Percentiles rank a stretch among this genome's conserved stretches.
phyloP scores from a whole-genome alignment of 306 rosid genomes.

The Pterocarpus santalinus region DNA sequence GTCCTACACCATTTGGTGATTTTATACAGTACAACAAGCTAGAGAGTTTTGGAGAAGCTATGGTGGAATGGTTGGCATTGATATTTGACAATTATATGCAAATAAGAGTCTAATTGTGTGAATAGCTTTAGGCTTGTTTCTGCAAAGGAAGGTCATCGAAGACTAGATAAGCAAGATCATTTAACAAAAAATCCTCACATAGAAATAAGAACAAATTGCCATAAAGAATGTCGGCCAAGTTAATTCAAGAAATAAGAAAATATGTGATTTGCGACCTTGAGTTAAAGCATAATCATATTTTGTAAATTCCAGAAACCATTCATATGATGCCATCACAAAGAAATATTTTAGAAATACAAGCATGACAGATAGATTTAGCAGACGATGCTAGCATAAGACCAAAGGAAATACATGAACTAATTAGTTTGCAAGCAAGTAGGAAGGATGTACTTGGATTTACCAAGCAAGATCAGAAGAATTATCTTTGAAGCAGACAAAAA shows the following conservation, averaged over 20 bases:
- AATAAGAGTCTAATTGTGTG: not conserved
- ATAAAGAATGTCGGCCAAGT: not conserved
- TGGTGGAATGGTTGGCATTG: not conserved
- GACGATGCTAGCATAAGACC: not conserved
- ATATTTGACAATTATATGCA: not conserved
- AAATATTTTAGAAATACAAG: not conserved
- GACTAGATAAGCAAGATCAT: not conserved
- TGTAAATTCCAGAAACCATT: not conserved
- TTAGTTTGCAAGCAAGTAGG: too few species aligned
- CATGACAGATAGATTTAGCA: not conserved
- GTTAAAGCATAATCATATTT: not conserved
- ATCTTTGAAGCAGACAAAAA: not conserved
- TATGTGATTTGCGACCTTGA: not conserved
- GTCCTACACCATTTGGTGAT: too few species aligned
- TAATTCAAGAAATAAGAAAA: not conserved
- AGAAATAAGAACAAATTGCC: not conserved
- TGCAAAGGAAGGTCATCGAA: not conserved
- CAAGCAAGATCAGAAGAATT: constrained; percentile 1
- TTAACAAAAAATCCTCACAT: not conserved
- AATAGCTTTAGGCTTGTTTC: not conserved
- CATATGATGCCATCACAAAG: constrained; percentile 2
- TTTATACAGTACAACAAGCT: not conserved
- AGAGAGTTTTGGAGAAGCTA: not conserved
- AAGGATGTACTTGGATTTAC: not conserved
- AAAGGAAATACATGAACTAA: not conserved